Evolutionary conservation across 2,329 filamentous ascomycete species (phyloP), one percentile per base, ranked within the genome.

Genomic region (Whalleya microplaca): DNA sequence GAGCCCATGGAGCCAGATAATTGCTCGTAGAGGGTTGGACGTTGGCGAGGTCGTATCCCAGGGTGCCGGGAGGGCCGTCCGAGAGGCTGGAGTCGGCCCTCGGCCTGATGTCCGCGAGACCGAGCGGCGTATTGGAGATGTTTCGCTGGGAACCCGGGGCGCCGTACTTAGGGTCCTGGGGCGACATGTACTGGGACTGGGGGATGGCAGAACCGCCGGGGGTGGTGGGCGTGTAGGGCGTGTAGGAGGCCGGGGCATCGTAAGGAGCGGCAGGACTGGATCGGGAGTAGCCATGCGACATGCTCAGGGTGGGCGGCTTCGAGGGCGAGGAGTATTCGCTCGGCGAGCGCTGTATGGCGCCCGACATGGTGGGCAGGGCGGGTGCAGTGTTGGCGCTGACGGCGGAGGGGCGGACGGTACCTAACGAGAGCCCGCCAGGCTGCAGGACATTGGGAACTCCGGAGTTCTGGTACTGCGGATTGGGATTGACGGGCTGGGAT

Each of bases 1-100:
- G 88, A 14, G 92, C 89, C 92, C 95, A 99, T 0, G 94, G 93
- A 3, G 94, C 92, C 61, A 96, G 78, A 71, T 97, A 96, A 72
- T 94, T 97, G 80, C 92, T 96, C 62, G 94, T 96, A 71, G 90
- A 74, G 71, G 88, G 73, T 74, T 85, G 79, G 60, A 85, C 72
- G 70, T 85, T 84, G 61, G 85, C 84, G 49, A 86, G 80, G 68
- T 92, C 90, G 70, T 89, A 89, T 49, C 84, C 78, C 42, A 81
- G 64, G 74, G 80, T 73, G 75, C 87, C 87, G 42, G 86, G 80
- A 14, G 84, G 78, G 48, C 86, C 85, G 64, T 96, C 92, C 18
- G 87, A 87, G 69, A 95, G 83, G 71, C 84, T 87, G 48, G 90
- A 93, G 70, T 96, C 91, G 63, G 90, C 90, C 55, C 92, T 86